Base-by-base conservation (phyloP, 371 early-diverging fungal species). In the Lichtheimia corymbifera region DNA sequence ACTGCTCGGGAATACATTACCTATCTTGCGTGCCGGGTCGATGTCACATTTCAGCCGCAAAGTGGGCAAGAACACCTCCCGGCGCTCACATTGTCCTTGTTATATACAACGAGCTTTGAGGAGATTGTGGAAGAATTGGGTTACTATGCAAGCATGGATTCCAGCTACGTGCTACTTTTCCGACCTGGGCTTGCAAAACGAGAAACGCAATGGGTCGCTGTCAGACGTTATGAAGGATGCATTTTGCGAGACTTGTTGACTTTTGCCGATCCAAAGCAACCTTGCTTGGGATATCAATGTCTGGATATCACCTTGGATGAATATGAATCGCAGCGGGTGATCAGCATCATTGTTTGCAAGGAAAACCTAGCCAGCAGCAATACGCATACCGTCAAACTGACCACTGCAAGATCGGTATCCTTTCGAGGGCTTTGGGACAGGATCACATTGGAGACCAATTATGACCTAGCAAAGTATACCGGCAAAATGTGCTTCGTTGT, bases 251-350 rank as follows among this genome's bases (percentile, higher is more conserved):
- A 72, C 17, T 61, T 77, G 20, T 54, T 62, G 35, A 11, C 6
- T 9, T 35, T 35, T 35, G 35, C 35, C 9, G 35, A 35, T 35
- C 35, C 35, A 35, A 5, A 35, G 13, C 59, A 66, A 24, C 51
- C 53, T 11, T 18, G 28, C 28, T 64, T 96, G 14, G 82, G 77
- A 58, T 97, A 95, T 68, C 96, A 97, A 66, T 80, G 91, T 40
- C 63, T 96, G 57, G 91, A 93, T 28, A 80, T 95, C n/a, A 83
- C 85, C 17, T 71, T 96, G 43, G 75, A 77, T 15, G 94, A 96
- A 66, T 76, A 94, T 25, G 96, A 97, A 61, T 84, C 76, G 47
- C 93, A 93, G 68, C 85, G 88, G 40, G 53, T 50, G 42, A 61
- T 91, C 17, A 80, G 79, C 22, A 81, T 91, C 2, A 79, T 72